Evolutionary conservation across 1,284 basidiomycete species (phyloP), one percentile per base, ranked within the genome.

Genomic region (Cutaneotrichosporon dermatis): DNA sequence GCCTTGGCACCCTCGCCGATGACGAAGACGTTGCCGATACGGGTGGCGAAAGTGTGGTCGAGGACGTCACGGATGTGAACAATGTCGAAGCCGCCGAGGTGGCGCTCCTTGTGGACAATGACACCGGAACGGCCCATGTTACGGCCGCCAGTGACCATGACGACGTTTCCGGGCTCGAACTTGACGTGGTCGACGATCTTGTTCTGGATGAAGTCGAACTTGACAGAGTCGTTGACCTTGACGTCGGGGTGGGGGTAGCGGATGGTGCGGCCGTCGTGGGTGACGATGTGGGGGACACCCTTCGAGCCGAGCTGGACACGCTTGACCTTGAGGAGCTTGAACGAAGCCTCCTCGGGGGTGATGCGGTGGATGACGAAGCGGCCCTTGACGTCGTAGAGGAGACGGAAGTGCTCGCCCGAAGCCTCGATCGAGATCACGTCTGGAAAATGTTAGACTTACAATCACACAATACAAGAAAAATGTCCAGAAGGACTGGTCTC

Each of bases 351-450:
- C 83, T 99, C 96, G 55, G 90, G 85, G 67, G 93, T 94, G 86
- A 99, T 99, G 76, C 96, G 92, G 86, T 99, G 95, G 80, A 99
- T 95, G 67, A 93, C 90, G 84, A 99, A 99, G 72, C 95, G 94
- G 70, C 95, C 93, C 85, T 99, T 99, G 81, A 97, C 87, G 78
- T 99, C 96, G 85, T 99, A 99, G 54, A 99, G 85, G 70, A 99
- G 86, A 80, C 95, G 95, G 89, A 99, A 99, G 85, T 98, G 89
- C 83, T 99, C 95, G 81, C 90, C 92, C 52, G 95, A 98, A 81
- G 94, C 94, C 82, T 99, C 96, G 70, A 99, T 92, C 62, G 92
- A 87, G 79, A 99, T 85, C 64, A 98, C 95, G 80, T 99, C 93
- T 93, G 62, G n/a, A 25, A 25, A 25, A 59, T 48, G 37, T 39